Evolutionary conservation across 148 eudicot species (phyloP).

Genomic region (Spergularia bocconei): DNA sequence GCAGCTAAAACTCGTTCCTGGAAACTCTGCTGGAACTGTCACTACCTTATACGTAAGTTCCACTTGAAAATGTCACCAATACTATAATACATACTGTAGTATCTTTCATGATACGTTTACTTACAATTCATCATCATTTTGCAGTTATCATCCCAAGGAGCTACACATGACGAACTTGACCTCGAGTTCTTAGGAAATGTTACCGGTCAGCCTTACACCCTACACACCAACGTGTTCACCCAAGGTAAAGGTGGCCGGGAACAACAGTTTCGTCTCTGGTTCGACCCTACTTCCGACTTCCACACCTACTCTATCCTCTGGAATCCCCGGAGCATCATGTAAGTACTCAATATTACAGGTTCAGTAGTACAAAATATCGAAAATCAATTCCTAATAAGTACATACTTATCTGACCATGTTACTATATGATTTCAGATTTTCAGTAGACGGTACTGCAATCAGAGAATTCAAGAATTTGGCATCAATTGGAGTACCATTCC

Average conservation of each 20-base stretch:
- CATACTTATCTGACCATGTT: background rate
- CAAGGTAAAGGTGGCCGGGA: constrained; percentile 33
- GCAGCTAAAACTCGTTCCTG: constrained; percentile 34
- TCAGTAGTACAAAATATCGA: background rate
- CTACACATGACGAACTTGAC: constrained; percentile 32
- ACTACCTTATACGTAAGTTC: constrained; percentile 31
- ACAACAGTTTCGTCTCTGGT: constrained; percentile 38
- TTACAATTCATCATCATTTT: background rate
- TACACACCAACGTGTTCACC: constrained; percentile 31
- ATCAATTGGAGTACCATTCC: constrained; percentile 33
- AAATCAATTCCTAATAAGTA: background rate
- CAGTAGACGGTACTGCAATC: constrained; percentile 33
- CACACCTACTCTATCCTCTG: constrained; percentile 39
- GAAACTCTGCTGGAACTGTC: constrained; percentile 38
- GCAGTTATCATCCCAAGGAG: constrained; percentile 35
- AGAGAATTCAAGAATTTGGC: constrained; percentile 37
- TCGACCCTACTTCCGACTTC: constrained; percentile 33
- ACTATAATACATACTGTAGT: background rate
- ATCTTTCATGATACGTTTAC: background rate
- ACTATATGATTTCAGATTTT: constrained; percentile 19
- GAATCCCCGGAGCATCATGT: constrained; percentile 37
- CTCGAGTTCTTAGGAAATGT: constrained; percentile 33
- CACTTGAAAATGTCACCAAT: background rate
- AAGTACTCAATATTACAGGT: background rate
- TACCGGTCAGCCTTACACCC: constrained; percentile 34